A percentile compares a stretch with the other conserved stretches of the same genome.
Conservation (phyloP, 1,139 yeast species). For the Pichia sp. region DNA sequence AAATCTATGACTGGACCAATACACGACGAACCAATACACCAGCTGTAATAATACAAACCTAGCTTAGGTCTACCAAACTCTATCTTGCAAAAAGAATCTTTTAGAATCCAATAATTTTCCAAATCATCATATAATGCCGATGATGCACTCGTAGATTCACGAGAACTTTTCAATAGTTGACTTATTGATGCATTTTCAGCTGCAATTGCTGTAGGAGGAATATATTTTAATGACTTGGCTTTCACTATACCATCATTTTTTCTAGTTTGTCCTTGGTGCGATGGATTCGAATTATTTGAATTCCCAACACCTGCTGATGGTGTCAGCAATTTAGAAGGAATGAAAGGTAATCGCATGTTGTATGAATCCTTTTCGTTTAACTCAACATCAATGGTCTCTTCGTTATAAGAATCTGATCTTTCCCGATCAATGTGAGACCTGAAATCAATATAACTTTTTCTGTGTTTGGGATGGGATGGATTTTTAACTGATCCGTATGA, state of each 20-base stretch:
- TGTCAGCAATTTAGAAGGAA: neutral
- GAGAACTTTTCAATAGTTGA: neutral
- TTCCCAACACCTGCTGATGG: conserved; percentile 10
- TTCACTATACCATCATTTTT: neutral
- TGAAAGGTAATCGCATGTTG: neutral
- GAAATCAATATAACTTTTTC: conserved; percentile 10
- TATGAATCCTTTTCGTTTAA: conserved; percentile 8
- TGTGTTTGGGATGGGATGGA: conserved; percentile 1
- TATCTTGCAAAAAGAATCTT: conserved; percentile 22
- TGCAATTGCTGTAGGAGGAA: conserved; percentile 1
- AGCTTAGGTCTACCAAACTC: conserved; percentile 42
- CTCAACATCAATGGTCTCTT: conserved; percentile 23
- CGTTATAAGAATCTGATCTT: conserved; percentile 6
- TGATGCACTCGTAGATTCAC: conserved; percentile 9
- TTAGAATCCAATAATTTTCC: conserved; percentile 26
- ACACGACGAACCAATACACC: conserved; percentile 46
- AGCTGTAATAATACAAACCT: conserved; percentile 37
- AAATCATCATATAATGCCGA: conserved; percentile 25
- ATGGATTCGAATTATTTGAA: neutral
- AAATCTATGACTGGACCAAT: conserved; percentile 29
- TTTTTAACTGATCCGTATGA: neutral
- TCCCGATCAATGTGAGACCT: conserved; percentile 2
- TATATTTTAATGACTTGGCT: neutral
- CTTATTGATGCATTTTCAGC: neutral
- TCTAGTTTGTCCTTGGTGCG: neutral